Base-by-base conservation (phyloP, 495 filamentous ascomycete genomes). In the Astrothelium subdiscretum region DNA sequence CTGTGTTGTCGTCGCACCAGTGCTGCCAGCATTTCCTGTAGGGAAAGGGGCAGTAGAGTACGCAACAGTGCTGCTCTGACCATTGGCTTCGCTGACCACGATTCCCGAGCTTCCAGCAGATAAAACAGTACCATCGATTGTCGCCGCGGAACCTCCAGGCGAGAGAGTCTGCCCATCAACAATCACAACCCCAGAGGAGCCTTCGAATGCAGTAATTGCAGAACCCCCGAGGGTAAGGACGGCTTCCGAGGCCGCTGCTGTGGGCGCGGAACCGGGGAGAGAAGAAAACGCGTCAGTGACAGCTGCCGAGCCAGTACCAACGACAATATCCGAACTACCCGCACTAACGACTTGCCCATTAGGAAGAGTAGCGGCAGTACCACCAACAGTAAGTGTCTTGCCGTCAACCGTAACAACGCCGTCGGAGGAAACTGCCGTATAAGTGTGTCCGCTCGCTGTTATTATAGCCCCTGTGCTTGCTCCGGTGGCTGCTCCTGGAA, bases 371-470 rank as follows among this genome's bases (percentile, higher is more conserved):
- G 2, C 26, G 11, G 29, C 51, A 22, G 32, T 13, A 29, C 59
- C 59, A 29, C 59, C 40, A 6, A 52, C 15, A 8, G 61, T 59
- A 32, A 62, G 22, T 32, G 61, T 32, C 1, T 32, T 59, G 29
- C 44, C 43, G 32, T 58, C 61, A 0, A 62, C 51, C 13, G 44
- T 58, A 5, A 58, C 44, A 8, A 57, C 51, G 1, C 48, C 32
- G 43, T 20, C 43, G 20, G 43, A 48, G 2, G 43, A 1, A 4
- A 22, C 29, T 0, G 61, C 61, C 11, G 61, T 62, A 13, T 32
- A 58, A 13, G 61, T 62, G 6, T 62, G 61, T 2, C 61, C 61
- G 43, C 43, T n/a, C 12, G 43, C 43, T 48, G 43, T 48, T 15
- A 48, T 1, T 0, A 48, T n/a, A 20, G 43, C 43, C 11, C 43